These are phyloP conservation scores for Fusarium albidum DNA, from an alignment of 2,329 filamentous ascomycete species.

Conservation along the genomic window DNA sequence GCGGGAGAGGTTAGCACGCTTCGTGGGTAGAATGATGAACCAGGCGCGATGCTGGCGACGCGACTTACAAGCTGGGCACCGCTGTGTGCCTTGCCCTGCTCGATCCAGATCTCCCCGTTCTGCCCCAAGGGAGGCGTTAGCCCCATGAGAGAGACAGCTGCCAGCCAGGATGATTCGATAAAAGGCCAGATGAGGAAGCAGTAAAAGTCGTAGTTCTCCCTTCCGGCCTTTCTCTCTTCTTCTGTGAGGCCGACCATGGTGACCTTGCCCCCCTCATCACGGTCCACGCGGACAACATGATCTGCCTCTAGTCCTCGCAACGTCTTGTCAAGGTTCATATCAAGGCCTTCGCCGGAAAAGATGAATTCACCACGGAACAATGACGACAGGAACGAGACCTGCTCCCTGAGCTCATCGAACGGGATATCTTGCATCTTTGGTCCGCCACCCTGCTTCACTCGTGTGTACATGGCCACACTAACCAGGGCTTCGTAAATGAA, in stretches of 20 bases:
- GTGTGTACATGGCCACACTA: slow-evolving; percentile 88
- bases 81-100: slow-evolving; percentile 79
- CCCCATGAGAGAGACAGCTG: slow-evolving; percentile 86
- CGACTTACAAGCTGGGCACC: slow-evolving; percentile 77
- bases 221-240: slow-evolving; percentile 76
- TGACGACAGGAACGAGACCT: slow-evolving; percentile 90
- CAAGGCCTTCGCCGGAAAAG: slow-evolving; percentile 86
- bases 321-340: slow-evolving; percentile 81
- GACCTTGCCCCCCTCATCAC: slow-evolving; percentile 64
- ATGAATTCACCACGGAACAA: slow-evolving; percentile 98
- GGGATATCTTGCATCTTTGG: slow-evolving; percentile 80
- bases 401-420: slow-evolving; percentile 75
- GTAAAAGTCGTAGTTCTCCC: slow-evolving; percentile 98
- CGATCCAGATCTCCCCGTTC: slow-evolving; percentile 78
- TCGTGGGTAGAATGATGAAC: neutral
- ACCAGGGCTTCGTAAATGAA: slow-evolving; percentile 95
- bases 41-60: neutral
- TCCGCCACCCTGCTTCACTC: slow-evolving; percentile 90
- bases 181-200: slow-evolving; percentile 99
- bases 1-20: slow-evolving; percentile 13
- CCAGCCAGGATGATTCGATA: slow-evolving; percentile 93
- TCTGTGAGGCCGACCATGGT: slow-evolving; percentile 77
- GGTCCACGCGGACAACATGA: slow-evolving; percentile 74
- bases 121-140: slow-evolving; percentile 74
- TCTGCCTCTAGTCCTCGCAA: slow-evolving; percentile 80